These are phyloP conservation scores for Amaranthus cruentus DNA, from an alignment of 148 eudicot genomes.

Conservation along the genomic window DNA sequence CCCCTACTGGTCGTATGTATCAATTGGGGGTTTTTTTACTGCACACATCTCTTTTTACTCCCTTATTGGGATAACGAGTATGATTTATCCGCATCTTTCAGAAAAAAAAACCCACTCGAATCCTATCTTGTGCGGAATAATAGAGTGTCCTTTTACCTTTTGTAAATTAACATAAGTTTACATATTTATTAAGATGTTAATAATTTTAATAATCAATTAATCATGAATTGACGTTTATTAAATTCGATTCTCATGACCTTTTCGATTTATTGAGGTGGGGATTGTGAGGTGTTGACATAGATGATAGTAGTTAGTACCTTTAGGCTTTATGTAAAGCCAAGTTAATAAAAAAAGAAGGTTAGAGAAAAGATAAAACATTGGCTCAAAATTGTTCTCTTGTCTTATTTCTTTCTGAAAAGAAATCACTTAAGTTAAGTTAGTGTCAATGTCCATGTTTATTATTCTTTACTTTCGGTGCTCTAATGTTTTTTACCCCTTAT, in stretches of 20 bases:
- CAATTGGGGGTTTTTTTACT: too few relatives aligned
- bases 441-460: slow-evolving; percentile 1
- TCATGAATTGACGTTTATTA: neutral
- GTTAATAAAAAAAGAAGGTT: neutral
- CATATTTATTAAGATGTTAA: neutral
- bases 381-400: neutral
- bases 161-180: too few relatives aligned
- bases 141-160: too few relatives aligned
- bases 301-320: neutral
- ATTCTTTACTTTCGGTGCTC: neutral
- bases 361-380: neutral
- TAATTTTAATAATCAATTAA: neutral
- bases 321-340: neutral
- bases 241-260: neutral
- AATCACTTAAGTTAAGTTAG: neutral
- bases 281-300: neutral
- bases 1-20: too few relatives aligned
- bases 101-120: too few relatives aligned
- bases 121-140: too few relatives aligned
- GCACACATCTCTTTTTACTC: too few relatives aligned
- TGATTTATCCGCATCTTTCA: too few relatives aligned
- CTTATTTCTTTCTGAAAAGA: slow-evolving; percentile 9
- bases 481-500: neutral
- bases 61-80: too few relatives aligned
- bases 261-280: neutral